These are phyloP conservation scores for Ulvella scutata DNA, from an alignment of 139 green algal genomes.

Conservation along the genomic window DNA sequence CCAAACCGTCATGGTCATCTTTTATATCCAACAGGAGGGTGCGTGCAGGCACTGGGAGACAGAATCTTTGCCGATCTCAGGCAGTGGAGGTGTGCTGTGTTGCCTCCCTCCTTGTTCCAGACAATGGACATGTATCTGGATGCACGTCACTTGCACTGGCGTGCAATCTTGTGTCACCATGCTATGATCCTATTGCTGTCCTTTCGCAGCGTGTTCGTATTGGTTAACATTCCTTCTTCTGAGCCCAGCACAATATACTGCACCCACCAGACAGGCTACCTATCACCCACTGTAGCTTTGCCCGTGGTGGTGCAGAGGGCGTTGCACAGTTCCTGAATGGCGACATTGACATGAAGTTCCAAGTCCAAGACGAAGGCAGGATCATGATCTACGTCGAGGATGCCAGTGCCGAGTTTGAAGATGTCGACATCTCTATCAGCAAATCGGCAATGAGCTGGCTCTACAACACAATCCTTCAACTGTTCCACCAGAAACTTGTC, in stretches of 20 bases:
- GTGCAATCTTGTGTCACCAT: background rate
- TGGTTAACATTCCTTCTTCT: background rate
- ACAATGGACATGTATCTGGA: background rate
- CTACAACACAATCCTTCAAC: constrained; percentile 17
- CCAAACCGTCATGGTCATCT: too few relatives aligned
- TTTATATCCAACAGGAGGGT: too few relatives aligned
- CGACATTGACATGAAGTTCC: background rate
- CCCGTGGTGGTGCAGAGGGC: background rate
- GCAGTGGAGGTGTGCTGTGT: background rate
- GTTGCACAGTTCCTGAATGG: background rate
- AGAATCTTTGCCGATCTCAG: background rate
- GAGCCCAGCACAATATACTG: background rate
- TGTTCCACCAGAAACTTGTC: constrained; percentile 12
- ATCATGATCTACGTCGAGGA: background rate
- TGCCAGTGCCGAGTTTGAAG: constrained; percentile 6
- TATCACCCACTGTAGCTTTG: background rate
- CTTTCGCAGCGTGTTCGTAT: background rate
- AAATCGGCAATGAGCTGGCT: constrained; percentile 15
- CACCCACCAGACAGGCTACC: background rate
- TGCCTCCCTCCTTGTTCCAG: background rate
- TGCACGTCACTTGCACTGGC: background rate
- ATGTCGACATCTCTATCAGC: constrained; percentile 7
- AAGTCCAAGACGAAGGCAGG: background rate
- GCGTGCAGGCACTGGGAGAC: too few relatives aligned
- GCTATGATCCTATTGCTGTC: background rate